Percentiles rank a stretch among this genome's conserved stretches.
phyloP scores from a whole-genome alignment of 2,329 filamentous ascomycete genomes.

The Ophiostoma populinum region DNA sequence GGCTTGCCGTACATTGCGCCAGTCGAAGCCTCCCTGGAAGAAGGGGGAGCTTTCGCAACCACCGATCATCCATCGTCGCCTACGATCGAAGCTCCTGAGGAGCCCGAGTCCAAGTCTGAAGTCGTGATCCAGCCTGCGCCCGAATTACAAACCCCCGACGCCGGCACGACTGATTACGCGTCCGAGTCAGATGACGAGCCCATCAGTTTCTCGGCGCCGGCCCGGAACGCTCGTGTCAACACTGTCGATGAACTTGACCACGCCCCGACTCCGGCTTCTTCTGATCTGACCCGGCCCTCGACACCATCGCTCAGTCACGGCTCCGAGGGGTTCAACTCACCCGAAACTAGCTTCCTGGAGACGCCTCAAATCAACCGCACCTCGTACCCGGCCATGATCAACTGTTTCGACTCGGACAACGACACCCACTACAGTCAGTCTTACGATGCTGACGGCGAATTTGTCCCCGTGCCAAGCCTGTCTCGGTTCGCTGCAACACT shows the following conservation, averaged over 20 bases:
- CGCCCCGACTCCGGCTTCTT: not conserved
- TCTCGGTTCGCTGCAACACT: not conserved
- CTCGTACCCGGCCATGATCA: not conserved
- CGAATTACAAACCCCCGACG: not conserved
- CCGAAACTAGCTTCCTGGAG: slow-evolving; percentile 3
- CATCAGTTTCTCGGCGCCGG: not conserved
- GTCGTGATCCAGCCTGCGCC: no score
- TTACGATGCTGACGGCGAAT: slow-evolving; percentile 3
- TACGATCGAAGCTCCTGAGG: no score
- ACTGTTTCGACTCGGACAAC: slow-evolving; percentile 2
- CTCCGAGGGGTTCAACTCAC: slow-evolving; percentile 5
- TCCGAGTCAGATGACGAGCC: not conserved
- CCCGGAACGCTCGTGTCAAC: not conserved
- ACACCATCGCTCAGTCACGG: slow-evolving; percentile 5
- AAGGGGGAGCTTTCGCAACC: no score
- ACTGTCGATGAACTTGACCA: not conserved
- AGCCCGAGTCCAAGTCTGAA: no score
- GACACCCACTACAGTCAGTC: not conserved
- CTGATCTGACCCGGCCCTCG: slow-evolving; percentile 4
- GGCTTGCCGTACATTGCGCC: not conserved
- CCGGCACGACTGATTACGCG: not conserved
- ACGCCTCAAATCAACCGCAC: slow-evolving; percentile 2
- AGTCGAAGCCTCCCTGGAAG: not conserved
- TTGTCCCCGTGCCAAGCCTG: not conserved
- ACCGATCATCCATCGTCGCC: no score